Percentiles rank a stretch among this genome's conserved stretches.
Conservation (phyloP, 1,139 yeast genomes). For the Saccharomyces hybrid region DNA sequence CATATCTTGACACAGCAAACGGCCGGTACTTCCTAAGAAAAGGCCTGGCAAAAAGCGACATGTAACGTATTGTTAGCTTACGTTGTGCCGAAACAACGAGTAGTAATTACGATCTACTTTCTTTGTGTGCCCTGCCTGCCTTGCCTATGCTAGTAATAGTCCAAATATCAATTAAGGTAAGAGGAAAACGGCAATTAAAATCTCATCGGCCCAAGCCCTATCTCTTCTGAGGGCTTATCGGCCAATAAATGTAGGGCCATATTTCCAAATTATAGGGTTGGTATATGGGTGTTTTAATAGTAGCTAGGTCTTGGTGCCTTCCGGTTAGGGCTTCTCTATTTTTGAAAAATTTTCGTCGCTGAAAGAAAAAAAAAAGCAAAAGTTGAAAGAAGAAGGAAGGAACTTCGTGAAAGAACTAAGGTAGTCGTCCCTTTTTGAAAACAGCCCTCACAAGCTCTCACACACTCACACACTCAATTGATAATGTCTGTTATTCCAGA, state of each 20-base stretch:
- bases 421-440: not conserved
- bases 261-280: too few relatives aligned
- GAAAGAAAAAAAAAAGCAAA: not conserved
- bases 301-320: not conserved
- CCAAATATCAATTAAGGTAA: too few relatives aligned
- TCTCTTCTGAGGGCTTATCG: too few relatives aligned
- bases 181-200: too few relatives aligned
- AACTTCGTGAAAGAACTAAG: not conserved
- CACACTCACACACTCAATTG: not conserved
- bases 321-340: not conserved
- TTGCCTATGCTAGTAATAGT: too few relatives aligned
- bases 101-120: too few relatives aligned
- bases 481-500: conserved; percentile 6
- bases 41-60: not conserved
- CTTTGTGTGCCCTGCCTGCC: too few relatives aligned
- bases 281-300: not conserved
- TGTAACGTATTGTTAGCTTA: not conserved
- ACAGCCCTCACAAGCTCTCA: not conserved
- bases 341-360: not conserved
- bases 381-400: not conserved
- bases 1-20: not conserved
- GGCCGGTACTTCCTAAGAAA: not conserved
- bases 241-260: too few relatives aligned
- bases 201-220: too few relatives aligned
- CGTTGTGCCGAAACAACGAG: too few relatives aligned